Evolutionary conservation across 176 grass and related monocot species (phyloP).

Genomic region (Thalia dealbata): DNA sequence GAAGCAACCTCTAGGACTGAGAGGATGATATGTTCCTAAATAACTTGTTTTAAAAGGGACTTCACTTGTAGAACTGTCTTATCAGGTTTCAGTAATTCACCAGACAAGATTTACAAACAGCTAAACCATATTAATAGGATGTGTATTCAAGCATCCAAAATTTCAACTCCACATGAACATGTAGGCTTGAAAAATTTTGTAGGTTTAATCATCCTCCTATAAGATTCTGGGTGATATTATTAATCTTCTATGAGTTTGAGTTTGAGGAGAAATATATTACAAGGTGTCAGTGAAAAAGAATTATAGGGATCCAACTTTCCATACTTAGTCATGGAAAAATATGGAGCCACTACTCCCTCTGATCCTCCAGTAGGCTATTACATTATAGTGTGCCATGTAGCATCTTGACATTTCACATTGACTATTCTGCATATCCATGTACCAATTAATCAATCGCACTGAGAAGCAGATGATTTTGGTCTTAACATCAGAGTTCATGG

Average conservation of each 20-base stretch:
- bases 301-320: not conserved
- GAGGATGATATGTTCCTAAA: no score
- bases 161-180: no score
- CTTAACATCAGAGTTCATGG: no score
- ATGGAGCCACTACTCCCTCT: not conserved
- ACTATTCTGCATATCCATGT: not conserved
- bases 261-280: not conserved
- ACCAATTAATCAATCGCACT: not conserved
- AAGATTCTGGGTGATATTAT: not conserved
- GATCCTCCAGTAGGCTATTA: not conserved
- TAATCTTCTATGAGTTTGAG: not conserved
- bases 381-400: not conserved
- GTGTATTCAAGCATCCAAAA: no score
- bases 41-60: no score
- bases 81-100: no score
- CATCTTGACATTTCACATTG: not conserved
- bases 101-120: no score
- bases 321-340: not conserved
- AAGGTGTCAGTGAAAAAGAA: not conserved
- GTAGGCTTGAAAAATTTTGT: no score
- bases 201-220: not conserved
- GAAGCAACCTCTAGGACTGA: no score
- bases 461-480: no score
- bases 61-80: no score
- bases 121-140: no score